Conservation (phyloP, 2,329 filamentous ascomycete species). For the Pseudonectria foliicola region DNA sequence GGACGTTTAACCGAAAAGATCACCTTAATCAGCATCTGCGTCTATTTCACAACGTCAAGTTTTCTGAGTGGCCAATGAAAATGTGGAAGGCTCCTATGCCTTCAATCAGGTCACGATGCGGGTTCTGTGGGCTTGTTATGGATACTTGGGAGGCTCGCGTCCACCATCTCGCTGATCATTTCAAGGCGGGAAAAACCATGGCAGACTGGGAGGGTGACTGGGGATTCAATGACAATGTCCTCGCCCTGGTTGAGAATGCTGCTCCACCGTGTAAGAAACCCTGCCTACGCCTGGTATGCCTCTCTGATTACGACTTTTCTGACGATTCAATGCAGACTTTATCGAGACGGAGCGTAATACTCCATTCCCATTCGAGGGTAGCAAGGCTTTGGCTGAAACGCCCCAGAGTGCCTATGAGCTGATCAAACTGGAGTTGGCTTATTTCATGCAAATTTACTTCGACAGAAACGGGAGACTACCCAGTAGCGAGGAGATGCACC, state of each 20-base stretch:
- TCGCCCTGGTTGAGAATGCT: constrained; percentile 33
- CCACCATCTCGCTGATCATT: constrained; percentile 34
- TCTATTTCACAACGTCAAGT: constrained; percentile 36
- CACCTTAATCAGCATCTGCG: constrained; percentile 35
- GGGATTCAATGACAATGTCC: constrained; percentile 32
- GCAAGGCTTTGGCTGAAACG: constrained; percentile 2
- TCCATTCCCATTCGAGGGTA: constrained; percentile 8
- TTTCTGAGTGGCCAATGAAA: constrained; percentile 14
- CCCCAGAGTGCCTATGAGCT: constrained; percentile 8
- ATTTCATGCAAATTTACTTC: constrained; percentile 6
- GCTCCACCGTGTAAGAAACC: constrained; percentile 30
- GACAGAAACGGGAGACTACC: constrained; percentile 1
- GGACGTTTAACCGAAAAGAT: constrained; percentile 37
- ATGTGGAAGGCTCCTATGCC: constrained; percentile 32
- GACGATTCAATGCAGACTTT: constrained; percentile 3
- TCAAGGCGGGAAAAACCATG: constrained; percentile 34
- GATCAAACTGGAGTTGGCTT: constrained; percentile 6
- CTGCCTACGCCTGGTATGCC: no score
- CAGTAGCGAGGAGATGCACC: constrained; percentile 6
- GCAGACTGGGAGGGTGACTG: constrained; percentile 36
- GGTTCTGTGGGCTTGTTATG: constrained; percentile 31
- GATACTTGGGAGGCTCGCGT: constrained; percentile 29
- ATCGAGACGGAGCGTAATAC: constrained; percentile 5
- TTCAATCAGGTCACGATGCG: constrained; percentile 31
- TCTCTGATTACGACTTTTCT: no score